Conservation (phyloP, 441 rosid genomes). For the Erysimum cheiri region DNA sequence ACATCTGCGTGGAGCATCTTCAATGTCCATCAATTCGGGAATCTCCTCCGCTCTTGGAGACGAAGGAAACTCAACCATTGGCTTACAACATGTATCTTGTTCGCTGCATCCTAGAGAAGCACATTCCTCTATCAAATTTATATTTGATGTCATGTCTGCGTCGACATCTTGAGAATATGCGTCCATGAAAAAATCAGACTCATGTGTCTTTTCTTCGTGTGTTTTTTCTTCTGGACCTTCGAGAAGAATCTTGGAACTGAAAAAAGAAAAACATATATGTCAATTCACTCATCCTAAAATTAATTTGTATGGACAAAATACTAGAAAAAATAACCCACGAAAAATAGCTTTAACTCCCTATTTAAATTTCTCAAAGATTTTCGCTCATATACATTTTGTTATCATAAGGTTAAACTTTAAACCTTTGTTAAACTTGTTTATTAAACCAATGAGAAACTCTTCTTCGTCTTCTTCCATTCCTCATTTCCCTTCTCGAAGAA, state of each 20-base stretch:
- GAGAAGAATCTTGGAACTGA: slow-evolving; percentile 57
- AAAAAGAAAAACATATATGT: slow-evolving; percentile 16
- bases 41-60: slow-evolving; percentile 38
- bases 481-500: no score
- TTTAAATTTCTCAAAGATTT: no score
- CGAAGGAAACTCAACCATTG: slow-evolving; percentile 38
- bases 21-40: slow-evolving; percentile 28
- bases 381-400: no score
- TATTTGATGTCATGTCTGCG: slow-evolving; percentile 1
- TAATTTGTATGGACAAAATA: neutral
- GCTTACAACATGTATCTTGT: slow-evolving; percentile 36
- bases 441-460: no score
- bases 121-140: slow-evolving; percentile 31
- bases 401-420: no score
- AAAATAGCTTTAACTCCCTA: no score
- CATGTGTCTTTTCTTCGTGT: slow-evolving; percentile 20
- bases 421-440: no score
- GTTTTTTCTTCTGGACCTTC: slow-evolving; percentile 40
- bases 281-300: neutral
- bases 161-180: neutral
- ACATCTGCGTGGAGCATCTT: slow-evolving; percentile 38
- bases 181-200: neutral
- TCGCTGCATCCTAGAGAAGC: slow-evolving; percentile 29
- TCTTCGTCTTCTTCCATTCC: no score
- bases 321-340: neutral